phyloP scores from a whole-genome alignment of 805 yeast species.

The Saturnispora quitensis region DNA sequence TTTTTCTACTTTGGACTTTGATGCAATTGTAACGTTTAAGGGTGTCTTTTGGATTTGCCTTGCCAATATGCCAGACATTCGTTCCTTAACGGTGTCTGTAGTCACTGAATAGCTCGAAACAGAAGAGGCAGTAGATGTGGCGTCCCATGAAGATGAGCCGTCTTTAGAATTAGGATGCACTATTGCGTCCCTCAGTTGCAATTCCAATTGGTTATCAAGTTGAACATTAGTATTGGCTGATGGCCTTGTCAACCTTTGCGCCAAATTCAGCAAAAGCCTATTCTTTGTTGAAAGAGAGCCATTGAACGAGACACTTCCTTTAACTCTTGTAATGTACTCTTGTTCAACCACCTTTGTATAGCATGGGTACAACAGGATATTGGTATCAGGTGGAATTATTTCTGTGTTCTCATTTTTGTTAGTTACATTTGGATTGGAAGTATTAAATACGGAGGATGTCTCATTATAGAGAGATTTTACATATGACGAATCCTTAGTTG shows the following conservation, averaged over 20 bases:
- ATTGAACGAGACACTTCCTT: constrained; percentile 65
- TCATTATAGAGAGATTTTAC: constrained; percentile 35
- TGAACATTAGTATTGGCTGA: constrained; percentile 18
- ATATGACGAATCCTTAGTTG: constrained; percentile 41
- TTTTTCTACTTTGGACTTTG: constrained; percentile 30
- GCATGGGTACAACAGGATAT: constrained; percentile 52
- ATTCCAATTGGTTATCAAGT: constrained; percentile 29
- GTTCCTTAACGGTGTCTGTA: constrained; percentile 39
- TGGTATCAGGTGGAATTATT: constrained; percentile 47
- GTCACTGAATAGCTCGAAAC: constrained; percentile 9
- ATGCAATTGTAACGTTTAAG: constrained; percentile 46
- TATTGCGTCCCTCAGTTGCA: constrained; percentile 28
- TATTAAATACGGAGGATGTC: constrained; percentile 15
- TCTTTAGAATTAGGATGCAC: constrained; percentile 20
- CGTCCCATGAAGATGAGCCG: constrained; percentile 10
- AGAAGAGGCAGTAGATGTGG: constrained; percentile 15
- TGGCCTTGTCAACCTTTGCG: constrained; percentile 52
- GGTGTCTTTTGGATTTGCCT: constrained; percentile 52
- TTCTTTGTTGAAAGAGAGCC: constrained; percentile 67
- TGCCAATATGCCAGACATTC: constrained; percentile 65
- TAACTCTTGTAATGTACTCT: constrained; percentile 48
- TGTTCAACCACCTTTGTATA: constrained; percentile 32
- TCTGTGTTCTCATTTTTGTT: constrained; percentile 1
- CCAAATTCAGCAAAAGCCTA: constrained; percentile 55
- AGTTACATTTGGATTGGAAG: neutral